Percentiles rank a stretch among this genome's conserved stretches.
These are phyloP conservation scores for Suillus occidentalis DNA, from an alignment of 768 basidiomycete genomes.

Conservation along the genomic window DNA sequence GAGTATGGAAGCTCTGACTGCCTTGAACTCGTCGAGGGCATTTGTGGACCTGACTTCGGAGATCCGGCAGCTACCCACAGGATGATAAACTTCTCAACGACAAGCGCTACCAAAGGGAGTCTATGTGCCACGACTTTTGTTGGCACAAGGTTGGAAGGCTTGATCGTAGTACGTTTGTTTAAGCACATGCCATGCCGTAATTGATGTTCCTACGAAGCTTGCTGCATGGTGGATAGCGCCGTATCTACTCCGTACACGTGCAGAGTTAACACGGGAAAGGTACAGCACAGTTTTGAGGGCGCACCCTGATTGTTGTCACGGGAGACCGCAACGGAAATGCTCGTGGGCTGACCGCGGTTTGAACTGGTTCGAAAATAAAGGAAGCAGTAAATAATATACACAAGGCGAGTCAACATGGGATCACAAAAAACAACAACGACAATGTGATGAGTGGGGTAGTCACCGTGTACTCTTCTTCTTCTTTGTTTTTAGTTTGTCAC, in stretches of 20 bases:
- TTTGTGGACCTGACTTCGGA: neutral
- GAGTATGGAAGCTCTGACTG: neutral
- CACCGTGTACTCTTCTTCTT: conserved; percentile 3
- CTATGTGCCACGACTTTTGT: too few species aligned
- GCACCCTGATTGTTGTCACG: conserved; percentile 4
- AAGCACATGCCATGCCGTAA: neutral
- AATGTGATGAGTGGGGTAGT: neutral
- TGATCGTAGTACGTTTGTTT: neutral
- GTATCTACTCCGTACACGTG: conserved; percentile 5
- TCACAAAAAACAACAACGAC: neutral
- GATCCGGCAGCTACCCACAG: neutral
- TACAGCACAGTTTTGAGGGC: neutral
- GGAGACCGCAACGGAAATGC: conserved; percentile 1
- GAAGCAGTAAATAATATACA: neutral
- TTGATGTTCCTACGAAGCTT: neutral
- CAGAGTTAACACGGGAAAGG: neutral
- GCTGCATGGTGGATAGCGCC: neutral
- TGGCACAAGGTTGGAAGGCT: neutral
- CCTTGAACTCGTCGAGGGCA: neutral
- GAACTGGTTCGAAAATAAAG: conserved; percentile 3
- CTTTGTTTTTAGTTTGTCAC: neutral
- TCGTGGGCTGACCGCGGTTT: neutral
- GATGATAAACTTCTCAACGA: neutral
- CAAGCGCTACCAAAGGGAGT: too few species aligned
- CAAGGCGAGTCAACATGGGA: neutral